These are phyloP conservation scores for Colletotrichum sp. DNA, from an alignment of 2,329 filamentous ascomycete species.

Conservation along the genomic window DNA sequence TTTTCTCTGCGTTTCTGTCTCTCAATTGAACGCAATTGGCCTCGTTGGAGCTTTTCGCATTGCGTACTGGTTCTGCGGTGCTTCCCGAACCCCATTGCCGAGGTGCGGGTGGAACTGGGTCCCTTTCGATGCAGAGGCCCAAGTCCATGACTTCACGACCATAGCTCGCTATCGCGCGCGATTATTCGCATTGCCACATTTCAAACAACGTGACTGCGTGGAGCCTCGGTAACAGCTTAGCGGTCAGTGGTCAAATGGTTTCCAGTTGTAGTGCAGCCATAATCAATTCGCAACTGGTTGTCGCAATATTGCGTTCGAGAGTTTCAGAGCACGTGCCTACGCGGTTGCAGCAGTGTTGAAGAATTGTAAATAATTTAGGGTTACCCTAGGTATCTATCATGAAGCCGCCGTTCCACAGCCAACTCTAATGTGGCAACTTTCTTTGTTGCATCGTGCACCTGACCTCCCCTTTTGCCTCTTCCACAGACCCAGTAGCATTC, in stretches of 20 bases:
- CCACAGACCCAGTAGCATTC: neutral
- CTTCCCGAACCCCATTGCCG: conserved; percentile 3
- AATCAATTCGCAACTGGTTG: neutral
- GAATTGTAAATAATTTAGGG: neutral
- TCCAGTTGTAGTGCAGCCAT: neutral
- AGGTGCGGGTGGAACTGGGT: conserved; percentile 11
- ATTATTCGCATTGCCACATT: neutral
- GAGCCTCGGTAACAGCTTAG: neutral
- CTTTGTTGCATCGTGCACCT: neutral
- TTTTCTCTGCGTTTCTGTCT: neutral
- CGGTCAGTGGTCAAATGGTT: neutral
- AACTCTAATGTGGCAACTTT: neutral
- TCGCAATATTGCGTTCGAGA: neutral
- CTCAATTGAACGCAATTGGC: neutral
- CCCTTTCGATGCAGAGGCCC: neutral
- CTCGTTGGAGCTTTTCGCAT: neutral
- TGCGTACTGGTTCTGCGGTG: neutral
- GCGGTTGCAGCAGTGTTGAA: neutral
- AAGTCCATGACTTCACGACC: conserved; percentile 17
- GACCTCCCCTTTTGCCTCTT: neutral
- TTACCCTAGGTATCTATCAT: conserved; percentile 8
- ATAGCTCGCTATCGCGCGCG: neutral
- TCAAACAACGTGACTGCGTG: neutral
- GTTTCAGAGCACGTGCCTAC: neutral
- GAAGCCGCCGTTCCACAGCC: neutral